phyloP scores from a whole-genome alignment of 805 yeast genomes.

The Priceomyces haplophilus region DNA sequence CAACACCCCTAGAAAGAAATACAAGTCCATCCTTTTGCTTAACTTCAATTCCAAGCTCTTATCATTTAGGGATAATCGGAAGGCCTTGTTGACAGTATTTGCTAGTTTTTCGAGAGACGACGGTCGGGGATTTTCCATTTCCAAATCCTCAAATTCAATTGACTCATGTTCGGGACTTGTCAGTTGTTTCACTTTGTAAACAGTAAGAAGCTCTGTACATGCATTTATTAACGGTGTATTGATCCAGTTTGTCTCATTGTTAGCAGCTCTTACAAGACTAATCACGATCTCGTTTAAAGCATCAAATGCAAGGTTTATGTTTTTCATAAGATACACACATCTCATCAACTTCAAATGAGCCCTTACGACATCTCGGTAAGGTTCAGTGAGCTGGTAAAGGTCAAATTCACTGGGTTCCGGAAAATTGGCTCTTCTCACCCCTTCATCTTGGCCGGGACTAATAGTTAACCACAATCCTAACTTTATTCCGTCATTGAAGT shows the following conservation, averaged over 20 bases:
- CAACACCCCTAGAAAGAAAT: constrained; percentile 66
- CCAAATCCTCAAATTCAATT: constrained; percentile 17
- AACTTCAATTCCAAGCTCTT: constrained; percentile 48
- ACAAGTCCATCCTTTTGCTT: constrained; percentile 63
- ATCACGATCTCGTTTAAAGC: constrained; percentile 42
- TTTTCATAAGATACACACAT: constrained; percentile 29
- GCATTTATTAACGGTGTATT: constrained; percentile 40
- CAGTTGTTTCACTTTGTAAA: constrained; percentile 35
- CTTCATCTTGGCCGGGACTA: constrained; percentile 32
- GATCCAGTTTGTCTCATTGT: constrained; percentile 52
- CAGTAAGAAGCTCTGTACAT: constrained; percentile 39
- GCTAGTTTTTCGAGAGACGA: constrained; percentile 52
- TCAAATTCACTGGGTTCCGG: constrained; percentile 41
- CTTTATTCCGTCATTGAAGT: constrained; percentile 13
- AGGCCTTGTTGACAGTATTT: constrained; percentile 64
- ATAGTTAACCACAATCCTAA: constrained; percentile 29
- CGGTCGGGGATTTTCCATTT: constrained; percentile 18
- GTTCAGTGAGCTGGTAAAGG: constrained; percentile 34
- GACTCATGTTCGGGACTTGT: constrained; percentile 24
- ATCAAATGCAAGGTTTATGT: constrained; percentile 30
- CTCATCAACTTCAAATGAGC: constrained; percentile 34
- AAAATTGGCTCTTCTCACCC: constrained; percentile 28
- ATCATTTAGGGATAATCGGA: constrained; percentile 77
- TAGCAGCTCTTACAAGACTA: constrained; percentile 51
- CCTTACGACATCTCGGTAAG: constrained; percentile 31